Evolutionary conservation across 2,329 filamentous ascomycete genomes (phyloP).

Genomic region (Apiospora hydei): DNA sequence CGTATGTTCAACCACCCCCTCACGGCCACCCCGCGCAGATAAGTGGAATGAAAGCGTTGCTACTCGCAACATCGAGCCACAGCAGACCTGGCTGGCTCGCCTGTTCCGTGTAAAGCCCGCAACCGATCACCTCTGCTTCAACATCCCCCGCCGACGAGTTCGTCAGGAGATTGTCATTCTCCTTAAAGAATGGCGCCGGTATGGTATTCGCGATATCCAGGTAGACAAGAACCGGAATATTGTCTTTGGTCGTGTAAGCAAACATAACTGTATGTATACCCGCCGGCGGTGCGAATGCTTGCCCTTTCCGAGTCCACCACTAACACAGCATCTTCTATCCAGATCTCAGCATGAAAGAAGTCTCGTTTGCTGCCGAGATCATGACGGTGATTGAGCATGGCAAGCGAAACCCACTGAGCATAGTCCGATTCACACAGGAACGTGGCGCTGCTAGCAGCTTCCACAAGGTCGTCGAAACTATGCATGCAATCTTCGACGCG

Average conservation of each 20-base stretch:
- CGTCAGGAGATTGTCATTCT: conserved; percentile 79
- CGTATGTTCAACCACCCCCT: conserved; percentile 33
- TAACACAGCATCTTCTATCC: not conserved
- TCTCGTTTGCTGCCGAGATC: conserved; percentile 86
- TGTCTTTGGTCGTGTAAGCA: conserved; percentile 79
- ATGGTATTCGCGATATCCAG: conserved; percentile 81
- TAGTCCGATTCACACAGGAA: conserved; percentile 88
- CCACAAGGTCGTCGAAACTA: conserved; percentile 79
- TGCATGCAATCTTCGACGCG: conserved; percentile 72
- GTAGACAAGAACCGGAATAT: conserved; percentile 82
- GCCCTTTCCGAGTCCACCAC: conserved; percentile 30
- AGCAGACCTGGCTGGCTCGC: conserved; percentile 87
- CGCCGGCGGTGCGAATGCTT: conserved; percentile 27
- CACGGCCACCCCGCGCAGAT: conserved; percentile 31
- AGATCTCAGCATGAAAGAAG: conserved; percentile 85
- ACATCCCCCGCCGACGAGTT: conserved; percentile 73
- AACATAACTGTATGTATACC: conserved; percentile 75
- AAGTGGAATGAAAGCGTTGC: conserved; percentile 35
- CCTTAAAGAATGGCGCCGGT: conserved; percentile 80
- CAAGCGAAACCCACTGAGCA: conserved; percentile 75
- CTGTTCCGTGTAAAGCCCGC: conserved; percentile 91
- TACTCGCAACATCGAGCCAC: conserved; percentile 66
- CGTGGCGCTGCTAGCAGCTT: conserved; percentile 92
- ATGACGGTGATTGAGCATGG: conserved; percentile 91
- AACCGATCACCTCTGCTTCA: conserved; percentile 76